Percentiles rank a stretch among this genome's conserved stretches.
Evolutionary conservation across 1,139 yeast species (phyloP).

Genomic region (Saccharomyces hybrid): DNA sequence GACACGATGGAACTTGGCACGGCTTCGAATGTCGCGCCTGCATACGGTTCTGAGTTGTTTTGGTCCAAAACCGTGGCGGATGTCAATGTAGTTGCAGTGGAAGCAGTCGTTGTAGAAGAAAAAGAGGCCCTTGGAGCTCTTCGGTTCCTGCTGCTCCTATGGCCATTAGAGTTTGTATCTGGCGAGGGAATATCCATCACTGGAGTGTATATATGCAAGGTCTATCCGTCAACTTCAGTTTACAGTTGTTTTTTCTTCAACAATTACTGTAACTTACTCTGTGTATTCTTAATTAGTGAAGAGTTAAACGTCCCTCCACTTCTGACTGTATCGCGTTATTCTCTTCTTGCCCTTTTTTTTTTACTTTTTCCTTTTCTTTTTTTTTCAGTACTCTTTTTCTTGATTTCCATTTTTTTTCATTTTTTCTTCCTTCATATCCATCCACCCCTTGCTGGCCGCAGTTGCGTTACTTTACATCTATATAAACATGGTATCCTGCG

Average conservation of each 20-base stretch:
- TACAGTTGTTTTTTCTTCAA: not conserved
- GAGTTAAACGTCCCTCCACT: not conserved
- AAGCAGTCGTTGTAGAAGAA: conserved; percentile 27
- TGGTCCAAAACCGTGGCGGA: conserved; percentile 29
- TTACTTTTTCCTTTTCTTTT: not conserved
- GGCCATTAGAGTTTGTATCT: not conserved
- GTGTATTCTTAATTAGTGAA: too few relatives aligned
- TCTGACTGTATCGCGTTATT: not conserved
- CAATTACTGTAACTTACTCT: too few relatives aligned
- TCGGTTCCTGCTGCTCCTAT: conserved; percentile 2
- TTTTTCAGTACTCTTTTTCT: not conserved
- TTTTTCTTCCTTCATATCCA: not conserved
- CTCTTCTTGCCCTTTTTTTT: not conserved
- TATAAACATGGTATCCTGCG: not conserved
- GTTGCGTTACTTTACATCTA: not conserved
- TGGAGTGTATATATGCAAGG: not conserved
- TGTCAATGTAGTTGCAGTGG: conserved; percentile 29
- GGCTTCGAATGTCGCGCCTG: conserved; percentile 85
- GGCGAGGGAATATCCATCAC: not conserved
- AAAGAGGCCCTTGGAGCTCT: conserved; percentile 18
- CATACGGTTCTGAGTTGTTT: conserved; percentile 56
- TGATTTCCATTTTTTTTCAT: not conserved
- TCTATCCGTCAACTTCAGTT: not conserved
- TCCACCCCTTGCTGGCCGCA: not conserved
- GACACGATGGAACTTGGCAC: conserved; percentile 87